These are phyloP conservation scores for Nothopassalora personata DNA, from an alignment of 2,329 filamentous ascomycete species.

Conservation along the genomic window DNA sequence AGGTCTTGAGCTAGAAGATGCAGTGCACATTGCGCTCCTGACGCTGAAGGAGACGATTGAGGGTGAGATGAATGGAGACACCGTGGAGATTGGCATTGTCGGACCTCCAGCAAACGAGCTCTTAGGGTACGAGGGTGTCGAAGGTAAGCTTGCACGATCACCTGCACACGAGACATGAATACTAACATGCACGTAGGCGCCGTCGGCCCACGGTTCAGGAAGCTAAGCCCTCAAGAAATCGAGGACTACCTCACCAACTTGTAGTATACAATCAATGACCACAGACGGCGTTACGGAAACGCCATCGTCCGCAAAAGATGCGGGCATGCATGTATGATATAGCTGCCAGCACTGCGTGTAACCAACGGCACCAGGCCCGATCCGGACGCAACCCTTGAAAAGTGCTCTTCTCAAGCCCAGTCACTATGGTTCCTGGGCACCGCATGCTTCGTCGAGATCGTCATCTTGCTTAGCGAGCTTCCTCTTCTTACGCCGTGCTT, in stretches of 20 bases:
- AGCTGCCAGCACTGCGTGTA: background rate
- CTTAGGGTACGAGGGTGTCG: constrained; percentile 83
- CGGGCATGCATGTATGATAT: constrained; percentile 7
- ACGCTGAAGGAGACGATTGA: constrained; percentile 99
- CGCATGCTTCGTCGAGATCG: background rate
- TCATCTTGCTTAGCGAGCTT: background rate
- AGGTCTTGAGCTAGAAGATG: constrained; percentile 92
- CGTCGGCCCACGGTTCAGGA: constrained; percentile 81
- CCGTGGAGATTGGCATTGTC: constrained; percentile 96
- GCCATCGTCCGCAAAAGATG: background rate
- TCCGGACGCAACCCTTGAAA: background rate
- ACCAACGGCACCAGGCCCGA: background rate
- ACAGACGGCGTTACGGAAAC: background rate
- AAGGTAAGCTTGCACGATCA: constrained; percentile 33
- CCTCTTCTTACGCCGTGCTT: constrained; percentile 1
- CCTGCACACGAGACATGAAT: background rate
- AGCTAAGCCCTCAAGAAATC: constrained; percentile 95
- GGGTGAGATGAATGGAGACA: constrained; percentile 96
- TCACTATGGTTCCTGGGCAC: background rate
- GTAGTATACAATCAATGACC: constrained; percentile 45
- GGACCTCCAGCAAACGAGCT: constrained; percentile 90
- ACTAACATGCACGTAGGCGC: constrained; percentile 48
- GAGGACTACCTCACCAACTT: constrained; percentile 99
- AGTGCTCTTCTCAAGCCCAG: background rate
- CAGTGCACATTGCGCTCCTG: constrained; percentile 93